These are phyloP conservation scores for Epichloe bromicola DNA, from an alignment of 2,329 filamentous ascomycete species.

Conservation along the genomic window DNA sequence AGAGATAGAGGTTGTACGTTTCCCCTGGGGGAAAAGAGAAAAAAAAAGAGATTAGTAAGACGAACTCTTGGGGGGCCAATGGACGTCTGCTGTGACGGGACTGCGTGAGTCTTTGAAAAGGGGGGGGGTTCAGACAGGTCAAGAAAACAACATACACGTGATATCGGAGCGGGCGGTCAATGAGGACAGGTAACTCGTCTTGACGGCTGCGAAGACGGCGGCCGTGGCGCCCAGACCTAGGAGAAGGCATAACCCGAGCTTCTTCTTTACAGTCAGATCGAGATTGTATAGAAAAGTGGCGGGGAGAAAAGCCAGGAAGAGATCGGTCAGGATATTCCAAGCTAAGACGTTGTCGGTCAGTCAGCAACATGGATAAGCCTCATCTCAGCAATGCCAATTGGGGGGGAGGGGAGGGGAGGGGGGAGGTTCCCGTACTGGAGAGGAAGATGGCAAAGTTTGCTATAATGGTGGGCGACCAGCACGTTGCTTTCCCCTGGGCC, in stretches of 20 bases:
- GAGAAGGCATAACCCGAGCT: constrained; percentile 1
- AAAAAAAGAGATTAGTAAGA: no score
- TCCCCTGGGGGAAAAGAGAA: background rate
- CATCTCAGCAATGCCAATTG: no score
- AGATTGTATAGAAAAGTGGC: constrained; percentile 4
- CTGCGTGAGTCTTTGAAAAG: no score
- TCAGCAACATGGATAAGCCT: no score
- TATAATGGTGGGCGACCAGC: background rate
- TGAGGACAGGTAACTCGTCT: background rate
- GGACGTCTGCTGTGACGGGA: no score
- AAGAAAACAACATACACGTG: background rate
- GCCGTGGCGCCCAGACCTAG: constrained; percentile 1
- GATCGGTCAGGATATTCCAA: constrained; percentile 4
- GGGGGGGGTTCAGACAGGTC: no score
- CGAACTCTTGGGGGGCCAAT: no score
- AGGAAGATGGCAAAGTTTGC: constrained; percentile 2
- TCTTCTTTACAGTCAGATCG: constrained; percentile 1
- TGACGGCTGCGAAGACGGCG: constrained; percentile 2
- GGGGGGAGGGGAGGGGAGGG: no score
- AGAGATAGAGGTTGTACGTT: constrained; percentile 1
- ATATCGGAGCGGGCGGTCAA: background rate
- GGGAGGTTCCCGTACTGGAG: background rate
- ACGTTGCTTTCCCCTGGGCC: background rate
- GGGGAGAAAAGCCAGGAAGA: constrained; percentile 2
- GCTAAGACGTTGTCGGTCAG: background rate